These are phyloP conservation scores for Crassisporium funariophilum DNA, from an alignment of 768 basidiomycete species.

Conservation along the genomic window DNA sequence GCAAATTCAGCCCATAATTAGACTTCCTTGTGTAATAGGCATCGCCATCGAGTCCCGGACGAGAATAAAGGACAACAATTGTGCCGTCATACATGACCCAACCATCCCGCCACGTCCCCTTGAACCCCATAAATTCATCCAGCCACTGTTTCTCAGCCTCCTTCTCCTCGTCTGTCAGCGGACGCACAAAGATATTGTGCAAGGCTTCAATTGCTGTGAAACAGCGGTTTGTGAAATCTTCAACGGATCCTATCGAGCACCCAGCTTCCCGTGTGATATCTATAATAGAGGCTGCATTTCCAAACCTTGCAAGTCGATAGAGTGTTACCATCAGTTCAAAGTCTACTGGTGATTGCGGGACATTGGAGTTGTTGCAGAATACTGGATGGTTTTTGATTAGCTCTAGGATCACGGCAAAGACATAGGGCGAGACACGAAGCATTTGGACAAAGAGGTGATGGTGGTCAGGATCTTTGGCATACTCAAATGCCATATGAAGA, in stretches of 20 bases:
- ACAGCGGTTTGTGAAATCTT: constrained; percentile 26
- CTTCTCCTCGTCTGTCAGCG: constrained; percentile 29
- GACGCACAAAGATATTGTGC: constrained; percentile 29
- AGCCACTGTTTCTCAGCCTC: constrained; percentile 36
- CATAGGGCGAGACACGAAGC: constrained; percentile 10
- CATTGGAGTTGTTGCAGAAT: constrained; percentile 27
- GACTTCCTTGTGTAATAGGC: constrained; percentile 34
- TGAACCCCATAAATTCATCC: constrained; percentile 31
- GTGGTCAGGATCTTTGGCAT: constrained; percentile 13
- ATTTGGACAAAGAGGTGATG: constrained; percentile 16
- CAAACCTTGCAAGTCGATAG: background rate
- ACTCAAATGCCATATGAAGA: too few species aligned
- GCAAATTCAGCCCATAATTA: constrained; percentile 38
- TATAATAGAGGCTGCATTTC: constrained; percentile 18
- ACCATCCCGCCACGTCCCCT: constrained; percentile 32
- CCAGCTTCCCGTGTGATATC: constrained; percentile 31
- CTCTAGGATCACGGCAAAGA: constrained; percentile 7
- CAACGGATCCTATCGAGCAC: constrained; percentile 29
- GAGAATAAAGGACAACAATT: constrained; percentile 24
- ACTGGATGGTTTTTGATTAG: constrained; percentile 10
- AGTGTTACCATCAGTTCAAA: background rate
- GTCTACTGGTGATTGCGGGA: constrained; percentile 5
- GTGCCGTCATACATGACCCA: constrained; percentile 37
- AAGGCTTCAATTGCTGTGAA: constrained; percentile 31
- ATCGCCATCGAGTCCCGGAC: constrained; percentile 31